Base-by-base conservation (phyloP, 2,329 filamentous ascomycete species). In the Dichotomopilus funicola region DNA sequence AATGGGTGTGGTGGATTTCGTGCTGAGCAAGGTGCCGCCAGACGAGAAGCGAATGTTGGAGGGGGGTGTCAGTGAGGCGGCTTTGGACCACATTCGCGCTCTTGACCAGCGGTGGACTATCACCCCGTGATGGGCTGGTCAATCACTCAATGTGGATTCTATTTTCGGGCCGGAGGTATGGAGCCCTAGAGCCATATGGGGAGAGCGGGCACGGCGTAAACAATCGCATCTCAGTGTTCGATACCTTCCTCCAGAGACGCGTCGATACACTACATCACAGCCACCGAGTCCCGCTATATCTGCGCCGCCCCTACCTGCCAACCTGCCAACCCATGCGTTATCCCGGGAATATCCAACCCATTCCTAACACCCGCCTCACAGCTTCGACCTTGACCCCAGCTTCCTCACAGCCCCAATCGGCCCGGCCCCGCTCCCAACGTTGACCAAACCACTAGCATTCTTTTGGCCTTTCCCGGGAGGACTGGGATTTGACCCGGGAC, bases 1-100 rank as follows among this genome's bases (percentile, higher is more conserved):
- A 74, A 77, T 27, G 72, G 75, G 41, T 81, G 91, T 97, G 8
- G 81, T 85, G 44, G 75, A 81, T 31, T 95, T 92, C 73, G 91
- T 97, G 44, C 72, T 97, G 62, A 77, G 77, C 55, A 82, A 82
- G 64, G 84, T 94, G 2, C 49, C 63, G 11, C 40, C 19, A 49
- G 52, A 55, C 13, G 55, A 47, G 1, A 61, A 51, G 47, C 53
- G 42, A 4, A 35, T 62, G 1, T 31, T 65, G 36, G 51, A 60
- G 33, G 55, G 56, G 19, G 57, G 50, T 35, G 59, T 52, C 1
- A 57, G 53, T 11, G 44, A 45, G 8, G 57, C 55, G 43, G 7
- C 62, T 31, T 55, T 54, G 10, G 41, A 59, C 6, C 59, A 59
- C 13, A 46, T 65, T 9, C 34, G 37, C 2, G 50, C 60, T 49